Conservation (phyloP, 768 basidiomycete species). For the Sistotremastrum niveocremeum region DNA sequence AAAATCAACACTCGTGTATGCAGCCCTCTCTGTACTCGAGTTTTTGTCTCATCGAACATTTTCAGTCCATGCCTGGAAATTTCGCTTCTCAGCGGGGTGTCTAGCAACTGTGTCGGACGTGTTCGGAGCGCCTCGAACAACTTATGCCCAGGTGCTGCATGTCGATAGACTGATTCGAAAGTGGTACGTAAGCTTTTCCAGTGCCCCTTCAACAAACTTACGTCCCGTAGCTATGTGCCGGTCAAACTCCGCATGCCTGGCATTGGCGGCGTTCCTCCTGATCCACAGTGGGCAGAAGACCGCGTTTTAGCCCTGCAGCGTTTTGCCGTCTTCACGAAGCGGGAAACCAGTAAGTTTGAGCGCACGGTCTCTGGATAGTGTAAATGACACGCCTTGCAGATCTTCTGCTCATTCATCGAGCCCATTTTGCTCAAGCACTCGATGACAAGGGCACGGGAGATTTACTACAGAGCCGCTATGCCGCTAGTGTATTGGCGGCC, state of each 20-base stretch:
- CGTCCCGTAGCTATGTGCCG: too few relatives aligned
- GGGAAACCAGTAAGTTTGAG: conserved; percentile 31
- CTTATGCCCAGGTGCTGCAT: conserved; percentile 32
- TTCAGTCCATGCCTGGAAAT: conserved; percentile 32
- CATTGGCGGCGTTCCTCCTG: conserved; percentile 13
- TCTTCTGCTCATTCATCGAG: conserved; percentile 33
- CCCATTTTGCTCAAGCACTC: conserved; percentile 35
- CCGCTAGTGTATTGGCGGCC: conserved; percentile 30
- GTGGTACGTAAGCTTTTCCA: conserved; percentile 17
- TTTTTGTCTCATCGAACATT: neutral
- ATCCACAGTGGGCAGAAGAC: conserved; percentile 27
- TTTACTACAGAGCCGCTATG: conserved; percentile 31
- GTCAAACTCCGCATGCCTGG: conserved; percentile 24
- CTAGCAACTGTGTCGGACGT: conserved; percentile 29
- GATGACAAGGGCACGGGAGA: conserved; percentile 23
- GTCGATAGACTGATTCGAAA: conserved; percentile 38
- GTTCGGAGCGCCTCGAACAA: conserved; percentile 25
- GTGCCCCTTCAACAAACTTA: conserved; percentile 22
- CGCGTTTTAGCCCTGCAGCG: conserved; percentile 30
- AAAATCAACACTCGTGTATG: conserved; percentile 31
- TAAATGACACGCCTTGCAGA: conserved; percentile 14
- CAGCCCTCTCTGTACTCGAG: neutral
- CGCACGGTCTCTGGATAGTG: neutral
- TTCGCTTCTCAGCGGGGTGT: conserved; percentile 30
- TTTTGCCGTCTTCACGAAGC: conserved; percentile 25